Percentiles rank a stretch among this genome's conserved stretches.
phyloP scores from a whole-genome alignment of 2,329 filamentous ascomycete genomes.

The Rachicladosporium sp. region DNA sequence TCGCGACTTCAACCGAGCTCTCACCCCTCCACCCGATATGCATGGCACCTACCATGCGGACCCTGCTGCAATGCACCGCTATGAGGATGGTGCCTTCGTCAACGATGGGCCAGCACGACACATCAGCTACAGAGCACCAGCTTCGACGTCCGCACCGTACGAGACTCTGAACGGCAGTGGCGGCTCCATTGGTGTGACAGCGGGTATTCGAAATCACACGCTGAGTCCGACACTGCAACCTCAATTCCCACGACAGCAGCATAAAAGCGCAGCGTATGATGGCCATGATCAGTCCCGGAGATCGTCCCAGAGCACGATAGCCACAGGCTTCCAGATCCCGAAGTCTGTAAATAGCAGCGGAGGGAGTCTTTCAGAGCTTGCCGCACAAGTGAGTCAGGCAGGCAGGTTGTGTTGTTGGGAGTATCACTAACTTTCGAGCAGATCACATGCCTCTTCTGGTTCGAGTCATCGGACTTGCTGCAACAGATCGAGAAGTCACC shows the following conservation, averaged over 20 bases:
- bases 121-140: constrained; percentile 12
- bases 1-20: constrained; percentile 13
- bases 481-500: constrained; percentile 53
- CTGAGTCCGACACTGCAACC: constrained; percentile 6
- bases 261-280: constrained; percentile 1
- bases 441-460: constrained; percentile 97
- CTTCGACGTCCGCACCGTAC: constrained; percentile 10
- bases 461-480: constrained; percentile 73
- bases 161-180: constrained; percentile 3
- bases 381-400: constrained; percentile 53
- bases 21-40: constrained; percentile 27
- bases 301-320: constrained; percentile 24
- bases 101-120: constrained; percentile 10
- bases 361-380: constrained; percentile 69
- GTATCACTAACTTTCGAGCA: constrained; percentile 25
- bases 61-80: constrained; percentile 13
- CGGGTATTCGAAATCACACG: neutral
- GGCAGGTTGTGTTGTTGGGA: neutral
- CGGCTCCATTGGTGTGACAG: neutral
- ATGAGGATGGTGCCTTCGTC: constrained; percentile 15
- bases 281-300: constrained; percentile 16
- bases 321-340: constrained; percentile 55
- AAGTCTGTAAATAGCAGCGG: constrained; percentile 62
- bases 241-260: constrained; percentile 3
- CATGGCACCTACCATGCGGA: constrained; percentile 13